A percentile compares a stretch with the other conserved stretches of the same genome.
phyloP scores from a whole-genome alignment of 2,329 filamentous ascomycete genomes.

The Albifimbria verrucaria region DNA sequence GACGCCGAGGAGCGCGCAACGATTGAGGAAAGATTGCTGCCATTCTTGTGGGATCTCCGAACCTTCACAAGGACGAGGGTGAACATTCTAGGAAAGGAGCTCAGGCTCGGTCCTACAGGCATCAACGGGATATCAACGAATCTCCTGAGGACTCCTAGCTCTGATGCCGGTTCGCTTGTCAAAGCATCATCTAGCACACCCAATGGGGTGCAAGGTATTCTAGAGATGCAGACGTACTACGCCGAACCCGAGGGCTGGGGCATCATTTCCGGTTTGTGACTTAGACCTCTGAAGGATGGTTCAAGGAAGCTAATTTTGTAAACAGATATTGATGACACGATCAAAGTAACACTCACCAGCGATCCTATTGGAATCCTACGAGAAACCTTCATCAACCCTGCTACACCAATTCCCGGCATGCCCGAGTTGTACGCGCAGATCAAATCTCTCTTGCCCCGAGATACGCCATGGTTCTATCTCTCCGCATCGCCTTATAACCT shows the following conservation, averaged over 20 bases:
- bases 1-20: conserved; percentile 55
- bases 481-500: conserved; percentile 93
- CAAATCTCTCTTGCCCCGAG: conserved; percentile 45
- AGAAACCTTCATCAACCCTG: conserved; percentile 77
- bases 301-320: conserved; percentile 14
- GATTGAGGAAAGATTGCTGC: conserved; percentile 66
- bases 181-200: conserved; percentile 49
- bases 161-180: conserved; percentile 41
- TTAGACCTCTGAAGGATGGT: too few relatives aligned
- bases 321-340: conserved; percentile 87
- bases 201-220: conserved; percentile 48
- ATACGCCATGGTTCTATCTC: conserved; percentile 85
- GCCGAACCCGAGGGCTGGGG: conserved; percentile 78
- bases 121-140: conserved; percentile 70
- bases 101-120: conserved; percentile 67
- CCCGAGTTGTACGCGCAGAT: conserved; percentile 75
- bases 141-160: conserved; percentile 47
- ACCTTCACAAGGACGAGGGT: conserved; percentile 68
- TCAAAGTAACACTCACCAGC: conserved; percentile 84
- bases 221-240: conserved; percentile 68
- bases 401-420: conserved; percentile 74
- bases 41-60: conserved; percentile 74
- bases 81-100: conserved; percentile 45
- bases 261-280: conserved; percentile 64
- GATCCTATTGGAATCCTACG: conserved; percentile 77